Conservation (phyloP, 2,329 filamentous ascomycete species). For the Neonectria ditissima region DNA sequence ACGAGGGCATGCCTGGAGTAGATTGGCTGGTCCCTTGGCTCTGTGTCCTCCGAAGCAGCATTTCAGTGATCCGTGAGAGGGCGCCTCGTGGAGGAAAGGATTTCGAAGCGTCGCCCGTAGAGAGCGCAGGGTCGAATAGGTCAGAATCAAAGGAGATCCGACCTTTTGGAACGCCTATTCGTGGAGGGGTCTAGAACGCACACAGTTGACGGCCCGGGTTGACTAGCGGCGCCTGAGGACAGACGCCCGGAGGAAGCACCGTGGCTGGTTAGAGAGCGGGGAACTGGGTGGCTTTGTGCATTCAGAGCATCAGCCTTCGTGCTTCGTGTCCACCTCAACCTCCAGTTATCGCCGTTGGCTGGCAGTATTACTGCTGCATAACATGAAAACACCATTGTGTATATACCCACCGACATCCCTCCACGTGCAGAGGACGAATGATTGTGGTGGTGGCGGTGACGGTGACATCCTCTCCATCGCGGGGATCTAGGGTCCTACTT, state of each 20-base stretch:
- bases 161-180: not conserved
- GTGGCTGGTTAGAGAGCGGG: not conserved
- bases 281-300: not conserved
- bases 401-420: not conserved
- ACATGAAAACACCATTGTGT: not conserved
- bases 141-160: not conserved
- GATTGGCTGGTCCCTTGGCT: conserved; percentile 1
- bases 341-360: not conserved
- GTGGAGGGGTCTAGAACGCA: not conserved
- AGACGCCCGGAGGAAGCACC: not conserved
- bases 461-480: not conserved
- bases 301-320: not conserved
- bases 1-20: conserved; percentile 7
- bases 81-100: not conserved
- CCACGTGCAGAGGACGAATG: not conserved
- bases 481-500: not conserved
- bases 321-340: not conserved
- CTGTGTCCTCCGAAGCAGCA: not conserved
- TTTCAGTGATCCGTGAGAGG: not conserved
- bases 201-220: not conserved
- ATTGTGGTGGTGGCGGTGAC: conserved; percentile 22
- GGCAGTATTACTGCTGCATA: not conserved
- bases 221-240: conserved; percentile 7
- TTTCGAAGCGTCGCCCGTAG: conserved; percentile 3
- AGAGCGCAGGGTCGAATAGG: not conserved